A percentile compares a stretch with the other conserved stretches of the same genome.
Evolutionary conservation across 768 basidiomycete species (phyloP).

Genomic region (Lactifluus echinatus): DNA sequence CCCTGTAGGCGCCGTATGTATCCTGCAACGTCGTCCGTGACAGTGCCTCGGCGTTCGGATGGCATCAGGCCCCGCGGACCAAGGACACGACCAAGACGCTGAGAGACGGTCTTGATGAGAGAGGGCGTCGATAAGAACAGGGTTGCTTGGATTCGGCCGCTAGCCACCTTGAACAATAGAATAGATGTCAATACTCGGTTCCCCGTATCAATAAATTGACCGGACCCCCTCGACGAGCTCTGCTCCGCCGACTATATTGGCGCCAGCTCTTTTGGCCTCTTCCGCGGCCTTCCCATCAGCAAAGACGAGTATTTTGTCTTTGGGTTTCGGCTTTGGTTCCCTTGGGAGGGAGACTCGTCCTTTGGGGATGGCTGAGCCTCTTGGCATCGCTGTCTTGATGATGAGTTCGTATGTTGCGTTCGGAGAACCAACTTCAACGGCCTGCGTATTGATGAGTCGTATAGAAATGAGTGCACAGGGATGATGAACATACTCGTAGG

Average conservation of each 20-base stretch:
- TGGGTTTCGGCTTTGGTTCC: slow-evolving; percentile 61
- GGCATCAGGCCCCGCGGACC: slow-evolving; percentile 94
- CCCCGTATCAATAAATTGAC: slow-evolving; percentile 20
- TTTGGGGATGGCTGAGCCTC: slow-evolving; percentile 76
- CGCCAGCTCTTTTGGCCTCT: slow-evolving; percentile 80
- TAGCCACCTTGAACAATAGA: slow-evolving; percentile 46
- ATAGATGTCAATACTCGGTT: neutral
- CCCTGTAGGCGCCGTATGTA: slow-evolving; percentile 76
- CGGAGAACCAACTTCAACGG: slow-evolving; percentile 75
- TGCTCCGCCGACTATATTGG: slow-evolving; percentile 81
- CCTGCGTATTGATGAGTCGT: slow-evolving; percentile 34
- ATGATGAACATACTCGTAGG: slow-evolving; percentile 33
- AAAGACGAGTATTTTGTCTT: slow-evolving; percentile 85
- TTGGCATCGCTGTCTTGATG: slow-evolving; percentile 69
- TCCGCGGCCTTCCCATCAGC: slow-evolving; percentile 79
- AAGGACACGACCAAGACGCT: slow-evolving; percentile 69
- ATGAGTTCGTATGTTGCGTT: slow-evolving; percentile 71
- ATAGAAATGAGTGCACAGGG: slow-evolving; percentile 28
- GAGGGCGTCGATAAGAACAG: slow-evolving; percentile 78
- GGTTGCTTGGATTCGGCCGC: slow-evolving; percentile 67
- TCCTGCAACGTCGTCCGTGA: slow-evolving; percentile 79
- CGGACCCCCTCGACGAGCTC: slow-evolving; percentile 84
- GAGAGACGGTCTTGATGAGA: slow-evolving; percentile 69
- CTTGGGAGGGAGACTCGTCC: slow-evolving; percentile 82
- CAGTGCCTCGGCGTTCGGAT: slow-evolving; percentile 86